phyloP scores from a whole-genome alignment of 2,329 filamentous ascomycete genomes.

The Chaetothyriales sp. region DNA sequence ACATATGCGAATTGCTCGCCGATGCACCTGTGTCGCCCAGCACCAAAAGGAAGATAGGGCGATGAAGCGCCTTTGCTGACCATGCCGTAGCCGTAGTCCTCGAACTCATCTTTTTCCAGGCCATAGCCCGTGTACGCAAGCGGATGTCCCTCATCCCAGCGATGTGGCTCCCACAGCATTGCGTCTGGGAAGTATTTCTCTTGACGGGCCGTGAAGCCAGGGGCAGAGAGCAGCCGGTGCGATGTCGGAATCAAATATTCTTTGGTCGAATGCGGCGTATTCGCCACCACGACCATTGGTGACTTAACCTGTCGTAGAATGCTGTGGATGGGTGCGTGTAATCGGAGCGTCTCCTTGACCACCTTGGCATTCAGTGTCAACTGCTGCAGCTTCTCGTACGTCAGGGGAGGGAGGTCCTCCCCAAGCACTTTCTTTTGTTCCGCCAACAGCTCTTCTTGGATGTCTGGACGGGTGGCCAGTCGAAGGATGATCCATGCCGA shows the following conservation, averaged over 20 bases:
- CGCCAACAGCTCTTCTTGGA: slow-evolving; percentile 56
- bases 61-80: slow-evolving; percentile 82
- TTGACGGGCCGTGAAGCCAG: slow-evolving; percentile 64
- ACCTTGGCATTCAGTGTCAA: slow-evolving; percentile 50
- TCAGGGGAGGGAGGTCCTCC: slow-evolving; percentile 41
- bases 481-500: slow-evolving; percentile 64
- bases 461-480: slow-evolving; percentile 55
- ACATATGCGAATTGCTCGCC: slow-evolving; percentile 94
- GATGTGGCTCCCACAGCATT: slow-evolving; percentile 73
- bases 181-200: slow-evolving; percentile 69
- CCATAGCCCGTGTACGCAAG: slow-evolving; percentile 34
- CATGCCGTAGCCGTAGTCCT: slow-evolving; percentile 87
- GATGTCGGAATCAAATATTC: slow-evolving; percentile 65
- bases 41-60: slow-evolving; percentile 88
- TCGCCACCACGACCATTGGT: slow-evolving; percentile 47
- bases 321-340: slow-evolving; percentile 60
- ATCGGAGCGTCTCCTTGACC: slow-evolving; percentile 57
- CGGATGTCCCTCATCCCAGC: slow-evolving; percentile 60
- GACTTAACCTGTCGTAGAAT: slow-evolving; percentile 61
- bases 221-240: slow-evolving; percentile 72
- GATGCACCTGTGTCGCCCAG: slow-evolving; percentile 85
- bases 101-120: slow-evolving; percentile 43
- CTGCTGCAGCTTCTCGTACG: slow-evolving; percentile 45
- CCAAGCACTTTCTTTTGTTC: slow-evolving; percentile 49
- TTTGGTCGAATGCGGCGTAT: slow-evolving; percentile 47